A percentile compares a stretch with the other conserved stretches of the same genome.
phyloP scores from a whole-genome alignment of 148 eudicot genomes.

The Salicornia ramosissima region DNA sequence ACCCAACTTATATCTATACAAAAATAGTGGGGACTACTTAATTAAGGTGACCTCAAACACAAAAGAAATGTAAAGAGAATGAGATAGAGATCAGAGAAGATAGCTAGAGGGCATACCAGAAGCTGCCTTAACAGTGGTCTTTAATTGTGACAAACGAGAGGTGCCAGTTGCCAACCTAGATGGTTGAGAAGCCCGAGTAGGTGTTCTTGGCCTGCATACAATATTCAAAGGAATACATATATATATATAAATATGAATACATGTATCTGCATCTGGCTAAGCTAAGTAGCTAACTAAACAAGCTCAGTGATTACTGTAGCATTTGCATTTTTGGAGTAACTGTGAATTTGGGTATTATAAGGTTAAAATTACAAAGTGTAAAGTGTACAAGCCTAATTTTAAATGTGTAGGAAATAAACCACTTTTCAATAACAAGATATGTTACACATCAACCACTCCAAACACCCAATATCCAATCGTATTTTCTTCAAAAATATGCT shows the following conservation, averaged over 20 bases:
- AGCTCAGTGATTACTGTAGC: too few species aligned
- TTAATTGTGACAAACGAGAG: conserved; percentile 44
- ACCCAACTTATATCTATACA: too few species aligned
- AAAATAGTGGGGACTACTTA: background rate
- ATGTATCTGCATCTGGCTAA: background rate
- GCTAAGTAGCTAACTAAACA: too few species aligned
- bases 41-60: background rate
- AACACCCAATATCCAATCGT: too few species aligned
- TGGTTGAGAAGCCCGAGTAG: conserved; percentile 22
- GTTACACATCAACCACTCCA: too few species aligned
- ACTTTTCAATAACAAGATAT: too few species aligned
- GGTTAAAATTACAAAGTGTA: background rate
- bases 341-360: background rate
- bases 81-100: background rate
- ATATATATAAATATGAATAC: background rate
- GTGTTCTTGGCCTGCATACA: conserved; percentile 23
- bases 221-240: too few species aligned
- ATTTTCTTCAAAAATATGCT: too few species aligned
- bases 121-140: conserved; percentile 25
- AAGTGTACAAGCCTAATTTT: too few species aligned
- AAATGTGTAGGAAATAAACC: too few species aligned
- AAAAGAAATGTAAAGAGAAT: background rate
- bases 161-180: conserved; percentile 29
- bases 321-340: background rate
- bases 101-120: conserved; percentile 28